These are phyloP conservation scores for Moesziomyces sp. DNA, from an alignment of 1,284 basidiomycete species.

Conservation along the genomic window DNA sequence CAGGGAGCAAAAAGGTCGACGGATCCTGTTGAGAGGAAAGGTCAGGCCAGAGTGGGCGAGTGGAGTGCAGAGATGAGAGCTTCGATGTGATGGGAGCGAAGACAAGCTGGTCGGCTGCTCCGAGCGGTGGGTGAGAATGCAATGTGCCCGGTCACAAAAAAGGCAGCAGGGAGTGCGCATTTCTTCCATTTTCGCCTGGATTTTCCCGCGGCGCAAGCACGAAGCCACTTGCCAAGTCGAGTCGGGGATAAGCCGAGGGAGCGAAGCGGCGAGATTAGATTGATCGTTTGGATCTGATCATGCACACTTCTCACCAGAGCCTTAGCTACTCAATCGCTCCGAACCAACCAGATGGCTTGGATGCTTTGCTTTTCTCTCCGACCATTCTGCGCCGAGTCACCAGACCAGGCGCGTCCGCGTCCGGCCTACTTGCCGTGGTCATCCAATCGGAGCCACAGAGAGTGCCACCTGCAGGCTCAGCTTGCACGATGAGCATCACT, in stretches of 20 bases:
- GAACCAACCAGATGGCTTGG: background rate
- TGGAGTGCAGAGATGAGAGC: background rate
- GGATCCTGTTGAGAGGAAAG: background rate
- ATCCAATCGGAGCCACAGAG: slow-evolving; percentile 7
- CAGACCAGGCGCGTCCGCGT: background rate
- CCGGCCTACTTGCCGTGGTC: background rate
- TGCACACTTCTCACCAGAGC: background rate
- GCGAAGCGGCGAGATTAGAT: background rate
- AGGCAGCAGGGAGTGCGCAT: background rate
- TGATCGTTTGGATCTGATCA: background rate
- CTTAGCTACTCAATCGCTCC: background rate
- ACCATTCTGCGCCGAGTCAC: background rate
- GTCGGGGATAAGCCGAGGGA: background rate
- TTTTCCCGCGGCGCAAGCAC: background rate
- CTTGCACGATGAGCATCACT: too few relatives aligned
- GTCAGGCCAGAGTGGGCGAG: background rate
- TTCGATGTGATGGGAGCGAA: background rate
- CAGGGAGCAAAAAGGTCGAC: too few relatives aligned
- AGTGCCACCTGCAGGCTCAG: too few relatives aligned
- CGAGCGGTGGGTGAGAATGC: background rate
- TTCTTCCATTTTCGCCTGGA: background rate
- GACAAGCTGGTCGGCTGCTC: background rate
- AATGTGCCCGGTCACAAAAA: background rate
- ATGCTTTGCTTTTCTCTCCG: background rate
- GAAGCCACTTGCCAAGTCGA: too few relatives aligned